Percentiles rank a stretch among this genome's conserved stretches.
Evolutionary conservation across 2,329 filamentous ascomycete genomes (phyloP).

Genomic region (Hysterium pulicare): DNA sequence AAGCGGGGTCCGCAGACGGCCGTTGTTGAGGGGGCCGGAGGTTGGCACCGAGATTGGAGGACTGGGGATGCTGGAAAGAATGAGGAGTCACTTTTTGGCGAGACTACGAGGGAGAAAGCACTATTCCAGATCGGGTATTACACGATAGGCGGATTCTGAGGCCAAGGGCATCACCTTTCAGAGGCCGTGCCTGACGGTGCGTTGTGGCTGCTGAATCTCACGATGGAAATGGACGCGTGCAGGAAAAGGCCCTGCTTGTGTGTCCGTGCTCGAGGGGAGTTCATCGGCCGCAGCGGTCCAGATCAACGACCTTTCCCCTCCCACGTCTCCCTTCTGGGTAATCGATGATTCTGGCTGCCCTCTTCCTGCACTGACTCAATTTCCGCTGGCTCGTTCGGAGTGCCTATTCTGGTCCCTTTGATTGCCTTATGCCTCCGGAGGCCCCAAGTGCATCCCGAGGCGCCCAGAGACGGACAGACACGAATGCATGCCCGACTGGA

Average conservation of each 20-base stretch:
- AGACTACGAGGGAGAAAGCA: background rate
- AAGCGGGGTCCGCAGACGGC: no score
- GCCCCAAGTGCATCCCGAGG: constrained; percentile 19
- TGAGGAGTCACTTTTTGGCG: constrained; percentile 2
- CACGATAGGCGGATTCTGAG: constrained; percentile 5
- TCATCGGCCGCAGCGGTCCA: constrained; percentile 10
- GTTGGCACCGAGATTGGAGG: background rate
- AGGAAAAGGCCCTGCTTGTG: constrained; percentile 12
- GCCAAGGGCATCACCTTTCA: constrained; percentile 17
- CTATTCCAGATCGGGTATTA: constrained; percentile 3
- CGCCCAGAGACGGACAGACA: constrained; percentile 20
- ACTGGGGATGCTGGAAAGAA: no score
- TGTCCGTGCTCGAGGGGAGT: constrained; percentile 2
- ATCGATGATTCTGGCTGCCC: constrained; percentile 3
- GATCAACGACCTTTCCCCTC: constrained; percentile 4
- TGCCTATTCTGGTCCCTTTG: no score
- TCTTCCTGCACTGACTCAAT: constrained; percentile 4
- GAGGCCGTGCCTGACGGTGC: constrained; percentile 11
- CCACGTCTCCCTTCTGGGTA: background rate
- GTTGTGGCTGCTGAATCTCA: constrained; percentile 14
- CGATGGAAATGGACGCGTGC: constrained; percentile 19
- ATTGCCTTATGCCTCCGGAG: constrained; percentile 26
- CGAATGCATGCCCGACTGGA: constrained; percentile 22
- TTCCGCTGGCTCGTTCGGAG: no score
- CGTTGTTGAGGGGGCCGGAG: background rate